These are phyloP conservation scores for Aureobasidium namibiae DNA, from an alignment of 2,329 filamentous ascomycete species.

Conservation along the genomic window DNA sequence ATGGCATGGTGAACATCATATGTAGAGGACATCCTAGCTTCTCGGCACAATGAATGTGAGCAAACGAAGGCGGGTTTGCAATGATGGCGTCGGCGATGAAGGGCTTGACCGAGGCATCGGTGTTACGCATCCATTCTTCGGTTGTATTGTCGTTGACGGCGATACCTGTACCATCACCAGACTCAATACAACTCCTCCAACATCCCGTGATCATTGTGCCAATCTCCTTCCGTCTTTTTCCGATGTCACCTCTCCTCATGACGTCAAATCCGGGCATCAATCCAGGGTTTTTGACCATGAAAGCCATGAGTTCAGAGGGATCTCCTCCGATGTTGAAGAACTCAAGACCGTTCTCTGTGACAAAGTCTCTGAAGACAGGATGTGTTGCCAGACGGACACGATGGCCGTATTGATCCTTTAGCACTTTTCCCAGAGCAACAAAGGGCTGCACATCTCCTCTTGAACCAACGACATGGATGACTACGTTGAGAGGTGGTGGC, in stretches of 20 bases:
- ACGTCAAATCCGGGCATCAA: slow-evolving; percentile 22
- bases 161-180: slow-evolving; percentile 19
- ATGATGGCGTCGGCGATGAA: slow-evolving; percentile 82
- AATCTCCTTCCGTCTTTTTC: slow-evolving; percentile 17
- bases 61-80: slow-evolving; percentile 70
- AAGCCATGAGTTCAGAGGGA: slow-evolving; percentile 60
- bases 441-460: slow-evolving; percentile 72
- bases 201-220: slow-evolving; percentile 22
- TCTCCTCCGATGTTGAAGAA: slow-evolving; percentile 73
- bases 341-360: slow-evolving; percentile 62
- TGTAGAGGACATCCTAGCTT: slow-evolving; percentile 64
- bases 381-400: slow-evolving; percentile 69
- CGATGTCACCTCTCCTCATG: slow-evolving; percentile 22
- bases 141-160: slow-evolving; percentile 24
- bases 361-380: slow-evolving; percentile 57
- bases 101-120: slow-evolving; percentile 36
- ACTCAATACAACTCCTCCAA: slow-evolving; percentile 22
- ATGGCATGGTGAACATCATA: slow-evolving; percentile 64
- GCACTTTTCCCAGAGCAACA: slow-evolving; percentile 56
- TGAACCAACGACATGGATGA: slow-evolving; percentile 68
- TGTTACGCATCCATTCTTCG: slow-evolving; percentile 20
- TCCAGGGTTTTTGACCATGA: slow-evolving; percentile 27
- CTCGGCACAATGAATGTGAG: slow-evolving; percentile 67
- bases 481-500: slow-evolving; percentile 53
- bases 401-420: slow-evolving; percentile 60